These are phyloP conservation scores for Ophiostoma sp. DNA, from an alignment of 2,329 filamentous ascomycete genomes.

Conservation along the genomic window DNA sequence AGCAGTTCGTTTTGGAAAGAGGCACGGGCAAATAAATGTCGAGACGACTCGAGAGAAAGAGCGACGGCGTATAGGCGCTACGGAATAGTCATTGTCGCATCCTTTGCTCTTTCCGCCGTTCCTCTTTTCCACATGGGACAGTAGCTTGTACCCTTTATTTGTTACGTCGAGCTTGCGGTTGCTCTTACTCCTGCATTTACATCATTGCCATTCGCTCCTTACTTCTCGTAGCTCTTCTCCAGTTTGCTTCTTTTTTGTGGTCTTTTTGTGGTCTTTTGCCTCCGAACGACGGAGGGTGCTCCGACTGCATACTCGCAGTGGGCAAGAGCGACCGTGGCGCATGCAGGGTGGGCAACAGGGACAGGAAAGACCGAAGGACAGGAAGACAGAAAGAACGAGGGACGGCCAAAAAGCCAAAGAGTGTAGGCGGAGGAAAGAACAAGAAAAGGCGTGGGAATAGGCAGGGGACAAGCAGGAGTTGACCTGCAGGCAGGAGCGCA, in stretches of 20 bases:
- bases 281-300: slow-evolving; percentile 17
- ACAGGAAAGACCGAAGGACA: background rate
- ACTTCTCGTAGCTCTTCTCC: background rate
- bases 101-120: background rate
- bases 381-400: background rate
- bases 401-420: background rate
- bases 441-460: slow-evolving; percentile 2
- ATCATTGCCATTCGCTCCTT: background rate
- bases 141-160: background rate
- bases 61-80: background rate
- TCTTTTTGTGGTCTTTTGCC: background rate
- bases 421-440: background rate
- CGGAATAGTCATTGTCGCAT: background rate
- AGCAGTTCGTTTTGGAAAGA: background rate
- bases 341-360: slow-evolving; percentile 7
- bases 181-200: background rate
- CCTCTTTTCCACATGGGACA: background rate
- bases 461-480: slow-evolving; percentile 12
- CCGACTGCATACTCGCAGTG: background rate
- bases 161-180: background rate
- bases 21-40: background rate
- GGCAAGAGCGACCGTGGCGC: slow-evolving; percentile 3
- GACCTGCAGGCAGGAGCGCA: background rate
- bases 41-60: background rate
- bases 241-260: background rate